Evolutionary conservation across 2,329 filamentous ascomycete genomes (phyloP).

Genomic region (Ilyonectria destructans): DNA sequence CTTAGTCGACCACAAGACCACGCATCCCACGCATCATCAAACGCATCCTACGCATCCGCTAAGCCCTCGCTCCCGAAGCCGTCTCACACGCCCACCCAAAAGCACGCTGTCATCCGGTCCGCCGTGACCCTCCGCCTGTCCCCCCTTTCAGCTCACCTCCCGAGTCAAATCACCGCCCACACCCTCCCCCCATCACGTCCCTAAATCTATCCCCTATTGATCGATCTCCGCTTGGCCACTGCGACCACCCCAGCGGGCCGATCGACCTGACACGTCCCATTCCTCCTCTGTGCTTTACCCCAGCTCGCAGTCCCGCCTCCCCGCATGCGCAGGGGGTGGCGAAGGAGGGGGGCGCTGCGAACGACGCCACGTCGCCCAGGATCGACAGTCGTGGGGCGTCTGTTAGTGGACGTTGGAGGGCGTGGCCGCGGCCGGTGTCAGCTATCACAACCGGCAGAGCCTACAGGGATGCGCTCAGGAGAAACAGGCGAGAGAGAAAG

Average conservation of each 20-base stretch:
- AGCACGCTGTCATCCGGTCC: too few relatives aligned
- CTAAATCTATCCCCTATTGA: not conserved
- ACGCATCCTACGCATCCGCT: too few relatives aligned
- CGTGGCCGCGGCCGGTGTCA: not conserved
- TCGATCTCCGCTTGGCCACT: not conserved
- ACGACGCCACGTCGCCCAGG: conserved; percentile 23
- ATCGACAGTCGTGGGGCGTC: not conserved
- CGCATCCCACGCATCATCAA: too few relatives aligned
- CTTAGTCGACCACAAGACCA: too few relatives aligned
- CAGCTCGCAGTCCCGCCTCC: conserved; percentile 19
- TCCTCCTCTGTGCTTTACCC: not conserved
- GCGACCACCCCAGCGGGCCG: conserved; percentile 4
- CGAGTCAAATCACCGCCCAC: too few relatives aligned
- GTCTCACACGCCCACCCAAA: not conserved
- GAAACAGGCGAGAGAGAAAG: not conserved
- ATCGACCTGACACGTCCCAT: not conserved
- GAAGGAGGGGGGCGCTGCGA: not conserved
- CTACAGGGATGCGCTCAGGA: not conserved
- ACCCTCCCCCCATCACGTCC: too few relatives aligned
- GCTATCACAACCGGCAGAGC: not conserved
- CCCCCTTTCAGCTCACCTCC: too few relatives aligned
- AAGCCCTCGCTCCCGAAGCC: not conserved
- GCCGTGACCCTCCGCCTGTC: too few relatives aligned
- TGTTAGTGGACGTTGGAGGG: not conserved
- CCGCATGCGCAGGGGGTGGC: conserved; percentile 7